A percentile compares a stretch with the other conserved stretches of the same genome.
These are phyloP conservation scores for Ceratobasidium sp. DNA, from an alignment of 1,284 basidiomycete species.

Conservation along the genomic window DNA sequence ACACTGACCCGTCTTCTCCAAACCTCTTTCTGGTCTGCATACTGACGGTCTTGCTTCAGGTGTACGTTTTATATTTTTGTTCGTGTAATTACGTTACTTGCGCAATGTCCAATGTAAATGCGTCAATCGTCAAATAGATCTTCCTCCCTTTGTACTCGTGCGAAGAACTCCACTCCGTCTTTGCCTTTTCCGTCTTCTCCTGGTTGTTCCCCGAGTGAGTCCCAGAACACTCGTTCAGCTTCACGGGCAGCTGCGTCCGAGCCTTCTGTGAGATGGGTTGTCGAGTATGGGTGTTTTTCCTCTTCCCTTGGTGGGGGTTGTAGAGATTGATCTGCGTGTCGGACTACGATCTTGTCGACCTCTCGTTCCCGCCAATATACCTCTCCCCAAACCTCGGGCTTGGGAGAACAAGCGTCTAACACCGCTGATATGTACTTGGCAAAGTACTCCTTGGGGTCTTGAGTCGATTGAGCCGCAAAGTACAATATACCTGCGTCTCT, in stretches of 20 bases:
- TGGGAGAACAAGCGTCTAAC: conserved; percentile 5
- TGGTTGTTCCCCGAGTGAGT: conserved; percentile 51
- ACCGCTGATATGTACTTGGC: conserved; percentile 59
- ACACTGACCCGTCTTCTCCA: conserved; percentile 16
- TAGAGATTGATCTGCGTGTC: conserved; percentile 6
- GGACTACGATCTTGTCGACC: conserved; percentile 1
- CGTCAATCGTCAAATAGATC: conserved; percentile 54
- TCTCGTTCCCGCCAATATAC: not conserved
- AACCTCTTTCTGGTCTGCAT: not conserved
- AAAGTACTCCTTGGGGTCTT: conserved; percentile 55
- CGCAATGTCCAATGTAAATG: not conserved
- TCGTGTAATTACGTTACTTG: not conserved
- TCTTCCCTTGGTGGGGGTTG: conserved; percentile 16
- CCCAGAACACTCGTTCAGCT: conserved; percentile 69
- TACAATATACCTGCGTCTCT: conserved; percentile 45
- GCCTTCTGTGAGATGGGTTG: conserved; percentile 52
- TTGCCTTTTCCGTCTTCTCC: conserved; percentile 20
- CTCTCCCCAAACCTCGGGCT: not conserved
- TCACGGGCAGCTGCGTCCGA: conserved; percentile 63
- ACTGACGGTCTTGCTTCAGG: not conserved
- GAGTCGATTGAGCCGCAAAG: conserved; percentile 43
- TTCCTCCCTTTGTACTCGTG: conserved; percentile 52
- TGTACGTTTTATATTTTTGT: not conserved
- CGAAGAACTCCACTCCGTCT: conserved; percentile 53
- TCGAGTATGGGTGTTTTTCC: conserved; percentile 1